Percentiles rank a stretch among this genome's conserved stretches.
Evolutionary conservation across 176 grass and related monocot genomes (phyloP).

Genomic region (sorghum (Sorghum bicolor)): DNA sequence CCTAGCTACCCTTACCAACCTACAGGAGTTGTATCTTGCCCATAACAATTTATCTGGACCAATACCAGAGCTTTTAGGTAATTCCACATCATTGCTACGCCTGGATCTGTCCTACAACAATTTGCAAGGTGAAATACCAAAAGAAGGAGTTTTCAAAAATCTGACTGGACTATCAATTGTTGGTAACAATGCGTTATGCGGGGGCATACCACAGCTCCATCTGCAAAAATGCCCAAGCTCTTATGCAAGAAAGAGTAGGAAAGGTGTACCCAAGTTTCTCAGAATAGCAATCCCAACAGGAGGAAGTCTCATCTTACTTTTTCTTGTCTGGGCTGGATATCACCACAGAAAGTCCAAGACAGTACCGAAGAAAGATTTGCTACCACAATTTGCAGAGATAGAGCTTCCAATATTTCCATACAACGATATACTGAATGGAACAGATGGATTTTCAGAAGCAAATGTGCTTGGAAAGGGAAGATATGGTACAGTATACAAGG

Average conservation of each 20-base stretch:
- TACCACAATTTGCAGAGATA: not conserved
- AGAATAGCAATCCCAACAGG: not conserved
- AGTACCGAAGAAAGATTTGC: not conserved
- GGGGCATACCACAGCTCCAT: conserved; percentile 11
- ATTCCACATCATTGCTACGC: not conserved
- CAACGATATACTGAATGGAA: conserved; percentile 10
- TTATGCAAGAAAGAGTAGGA: not conserved
- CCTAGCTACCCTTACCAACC: not conserved
- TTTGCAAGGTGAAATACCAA: conserved; percentile 31
- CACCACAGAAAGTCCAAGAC: not conserved
- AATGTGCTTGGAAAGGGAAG: conserved; percentile 27
- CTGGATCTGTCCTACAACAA: conserved; percentile 39
- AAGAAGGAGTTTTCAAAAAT: conserved; percentile 33
- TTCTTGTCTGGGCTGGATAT: not conserved
- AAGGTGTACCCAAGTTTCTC: not conserved
- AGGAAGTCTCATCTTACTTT: too few species aligned
- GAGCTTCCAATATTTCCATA: conserved; percentile 11
- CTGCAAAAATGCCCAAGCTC: not conserved
- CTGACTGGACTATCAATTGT: conserved; percentile 12
- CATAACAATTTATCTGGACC: conserved; percentile 29
- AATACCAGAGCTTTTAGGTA: conserved; percentile 9
- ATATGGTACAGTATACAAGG: conserved; percentile 10
- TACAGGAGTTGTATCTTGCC: conserved; percentile 14
- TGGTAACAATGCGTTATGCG: conserved; percentile 10
- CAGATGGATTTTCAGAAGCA: conserved; percentile 20